Base-by-base conservation (phyloP, 148 eudicot species). In the Arctostaphylos glauca region DNA sequence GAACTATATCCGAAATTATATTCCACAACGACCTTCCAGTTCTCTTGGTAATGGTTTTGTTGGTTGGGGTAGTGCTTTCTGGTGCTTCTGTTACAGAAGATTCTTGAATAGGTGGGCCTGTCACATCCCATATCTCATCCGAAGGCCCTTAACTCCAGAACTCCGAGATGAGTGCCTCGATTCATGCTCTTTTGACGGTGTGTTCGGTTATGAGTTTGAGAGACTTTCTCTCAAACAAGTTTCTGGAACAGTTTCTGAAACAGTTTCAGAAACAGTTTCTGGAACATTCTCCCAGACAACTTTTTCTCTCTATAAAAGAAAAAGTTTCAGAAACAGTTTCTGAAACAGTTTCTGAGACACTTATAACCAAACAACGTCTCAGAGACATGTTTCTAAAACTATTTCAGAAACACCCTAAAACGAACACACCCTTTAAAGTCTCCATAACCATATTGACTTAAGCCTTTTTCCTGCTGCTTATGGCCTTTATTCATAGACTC, bases 11-110 rank as follows among this genome's bases (percentile, higher is more conserved):
- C 53, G 85, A 83, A 59, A 96, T 86, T 13, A 87, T 38, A 79
- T 88, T 92, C 95, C 94, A 94, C 78, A 96, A 79, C 48, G 97
- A 92, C 86, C 90, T 94, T 31, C 99, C 97, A 60, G 83, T 89
- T 88, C 97, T 92, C 88, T 82, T 91, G 77, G 66, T 86, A 79
- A 87, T 52, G 21, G 55, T 84, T 81, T 77, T 87, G 18, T 50
- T 85, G 56, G 88, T 68, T 52, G 88, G 76, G 70, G 58, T 77
- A 54, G 82, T 54, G 77, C 23, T 80, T 68, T 86, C 90, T 67
- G 81, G 77, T 59, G 82, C 81, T 83, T 86, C 92, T 53, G 73
- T 52, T 64, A 82, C 87, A 18, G 88, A 80, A 43, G 84, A 84
- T 72, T 83, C 89, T 50, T 81, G 87, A 76, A 64, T 77, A 76